Conservation (phyloP, 139 green algal genomes). For the Astrephomene gubernaculifera region DNA sequence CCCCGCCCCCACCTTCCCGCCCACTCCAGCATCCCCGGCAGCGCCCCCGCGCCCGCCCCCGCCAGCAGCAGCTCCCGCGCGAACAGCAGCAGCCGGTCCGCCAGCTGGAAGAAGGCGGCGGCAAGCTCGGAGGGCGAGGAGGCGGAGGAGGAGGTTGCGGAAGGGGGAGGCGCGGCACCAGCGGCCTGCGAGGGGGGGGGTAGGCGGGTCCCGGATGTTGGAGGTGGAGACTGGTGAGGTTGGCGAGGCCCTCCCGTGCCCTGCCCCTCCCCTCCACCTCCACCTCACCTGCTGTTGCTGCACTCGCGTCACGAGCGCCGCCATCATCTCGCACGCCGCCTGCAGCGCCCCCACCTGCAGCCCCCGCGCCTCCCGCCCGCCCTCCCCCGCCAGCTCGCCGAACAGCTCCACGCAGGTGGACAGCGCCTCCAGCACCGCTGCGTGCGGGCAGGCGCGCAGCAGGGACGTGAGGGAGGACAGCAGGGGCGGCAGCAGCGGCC, state of each 20-base stretch:
- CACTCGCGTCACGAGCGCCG: background rate
- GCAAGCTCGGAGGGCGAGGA: constrained; percentile 61
- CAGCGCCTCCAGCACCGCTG: constrained; percentile 62
- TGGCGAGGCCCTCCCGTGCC: background rate
- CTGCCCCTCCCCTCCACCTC: background rate
- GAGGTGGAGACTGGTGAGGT: background rate
- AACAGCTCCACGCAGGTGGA: constrained; percentile 65
- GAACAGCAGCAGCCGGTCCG: constrained; percentile 75
- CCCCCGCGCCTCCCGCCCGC: constrained; percentile 46
- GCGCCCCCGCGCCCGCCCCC: constrained; percentile 23
- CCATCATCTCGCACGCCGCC: background rate
- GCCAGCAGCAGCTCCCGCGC: constrained; percentile 62
- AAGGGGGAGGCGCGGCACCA: background rate
- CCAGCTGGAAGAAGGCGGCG: constrained; percentile 62
- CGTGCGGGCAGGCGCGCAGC: constrained; percentile 26
- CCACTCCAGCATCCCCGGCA: constrained; percentile 45
- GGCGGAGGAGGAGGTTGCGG: background rate
- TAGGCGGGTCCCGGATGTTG: background rate
- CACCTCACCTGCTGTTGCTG: background rate
- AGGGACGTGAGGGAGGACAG: constrained; percentile 33
- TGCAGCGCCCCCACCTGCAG: constrained; percentile 45
- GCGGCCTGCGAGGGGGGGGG: background rate
- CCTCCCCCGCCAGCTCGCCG: constrained; percentile 52
- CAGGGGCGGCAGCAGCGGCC: constrained; percentile 65
- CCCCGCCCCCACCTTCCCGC: background rate